phyloP scores from a whole-genome alignment of 306 rosid genomes.

The Potentilla sterilis region DNA sequence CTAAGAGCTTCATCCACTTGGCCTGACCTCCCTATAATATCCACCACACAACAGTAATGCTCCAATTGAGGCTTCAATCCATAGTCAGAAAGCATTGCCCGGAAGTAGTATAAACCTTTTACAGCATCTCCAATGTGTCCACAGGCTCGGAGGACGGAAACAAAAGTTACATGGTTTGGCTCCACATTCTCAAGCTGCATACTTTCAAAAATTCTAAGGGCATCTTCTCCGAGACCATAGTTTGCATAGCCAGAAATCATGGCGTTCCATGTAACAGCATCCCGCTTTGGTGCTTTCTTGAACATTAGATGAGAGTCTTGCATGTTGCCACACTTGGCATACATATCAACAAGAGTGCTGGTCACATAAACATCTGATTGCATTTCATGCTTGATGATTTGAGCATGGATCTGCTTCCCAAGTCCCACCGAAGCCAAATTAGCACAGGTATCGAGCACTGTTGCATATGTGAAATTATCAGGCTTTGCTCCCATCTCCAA shows the following conservation, averaged over 20 bases:
- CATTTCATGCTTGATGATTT: slow-evolving; percentile 64
- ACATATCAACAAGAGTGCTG: slow-evolving; percentile 88
- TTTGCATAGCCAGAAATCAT: slow-evolving; percentile 83
- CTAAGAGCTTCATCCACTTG: slow-evolving; percentile 56
- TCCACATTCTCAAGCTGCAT: slow-evolving; percentile 64
- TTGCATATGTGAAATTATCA: slow-evolving; percentile 81
- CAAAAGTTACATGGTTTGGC: slow-evolving; percentile 74
- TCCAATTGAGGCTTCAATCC: slow-evolving; percentile 74
- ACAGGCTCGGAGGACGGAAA: slow-evolving; percentile 85
- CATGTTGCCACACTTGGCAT: slow-evolving; percentile 85
- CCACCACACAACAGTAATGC: slow-evolving; percentile 88
- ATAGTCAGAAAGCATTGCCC: slow-evolving; percentile 51
- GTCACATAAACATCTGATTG: slow-evolving; percentile 65
- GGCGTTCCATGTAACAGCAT: slow-evolving; percentile 85
- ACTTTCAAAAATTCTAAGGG: slow-evolving; percentile 59
- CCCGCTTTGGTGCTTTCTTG: slow-evolving; percentile 67
- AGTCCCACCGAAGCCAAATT: slow-evolving; percentile 77
- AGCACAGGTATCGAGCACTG: slow-evolving; percentile 80
- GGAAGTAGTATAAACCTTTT: slow-evolving; percentile 54
- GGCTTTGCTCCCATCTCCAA: slow-evolving; percentile 62
- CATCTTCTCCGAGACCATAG: slow-evolving; percentile 76
- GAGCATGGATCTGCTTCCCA: slow-evolving; percentile 88
- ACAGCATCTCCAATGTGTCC: slow-evolving; percentile 70
- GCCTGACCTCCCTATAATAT: slow-evolving; percentile 80
- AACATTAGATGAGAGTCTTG: slow-evolving; percentile 66